Evolutionary conservation across 2,329 filamentous ascomycete species (phyloP), one percentile per base, ranked within the genome.

Genomic region (Paracorniculantispora psalliotae): DNA sequence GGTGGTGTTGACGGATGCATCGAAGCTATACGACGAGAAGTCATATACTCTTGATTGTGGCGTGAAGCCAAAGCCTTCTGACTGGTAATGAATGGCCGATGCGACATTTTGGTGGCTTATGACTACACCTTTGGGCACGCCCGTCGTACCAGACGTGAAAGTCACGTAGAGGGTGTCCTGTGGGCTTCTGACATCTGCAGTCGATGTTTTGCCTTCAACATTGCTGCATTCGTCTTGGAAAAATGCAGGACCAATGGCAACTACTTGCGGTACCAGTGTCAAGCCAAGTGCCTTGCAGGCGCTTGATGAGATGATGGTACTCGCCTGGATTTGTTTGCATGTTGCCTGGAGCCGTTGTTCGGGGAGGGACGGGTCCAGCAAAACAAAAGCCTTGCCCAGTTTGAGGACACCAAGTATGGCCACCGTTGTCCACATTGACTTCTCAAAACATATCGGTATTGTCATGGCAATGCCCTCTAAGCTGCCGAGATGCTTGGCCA

Each of bases 401-500:
- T 70, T 71, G 46, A 71, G 64, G 9, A 71, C 61, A 0, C 64
- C 71, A 0, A 73, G 52, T 54, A 72, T 68, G 6, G 65, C 63
- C 2, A 72, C 65, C 2, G 67, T 53, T 2, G 66, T 64, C 63
- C 62, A 66, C 1, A 58, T 56, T 0, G 66, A 69, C 46, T 71
- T 72, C 17, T 69, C 66, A 19, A 69, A 66, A 30, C 64, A 69
- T 0, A 72, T 37, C 2, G 25, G 61, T 15, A 46, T 41, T 7
- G 19, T n/a, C 2, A 17, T 41, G 37, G 15, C 37, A 41, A 41
- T 41, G 19, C 37, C 37, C 37, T 41, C 37, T 19, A 41, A 41
- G 37, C 33, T 21, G 21, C 19, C 30, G 35, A 25, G 21, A 39
- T 33, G 19, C 25, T 4, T n/a, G 37, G 37, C 37, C 15, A 41